Evolutionary conservation across 805 yeast genomes (phyloP), one percentile per base, ranked within the genome.

Genomic region (Wickerhamomyces strasburgensis): DNA sequence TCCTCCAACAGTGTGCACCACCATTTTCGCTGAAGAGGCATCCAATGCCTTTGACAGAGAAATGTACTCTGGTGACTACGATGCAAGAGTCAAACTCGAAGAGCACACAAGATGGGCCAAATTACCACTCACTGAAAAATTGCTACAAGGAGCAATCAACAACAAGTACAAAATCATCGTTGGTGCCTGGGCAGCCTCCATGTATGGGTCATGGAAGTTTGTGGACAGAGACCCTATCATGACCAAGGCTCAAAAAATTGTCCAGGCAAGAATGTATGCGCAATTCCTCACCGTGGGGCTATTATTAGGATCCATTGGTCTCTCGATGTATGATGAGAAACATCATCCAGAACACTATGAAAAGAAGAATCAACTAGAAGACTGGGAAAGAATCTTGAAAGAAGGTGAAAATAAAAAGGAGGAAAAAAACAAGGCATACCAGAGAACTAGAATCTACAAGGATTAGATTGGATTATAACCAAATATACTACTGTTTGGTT

Each of bases 231-330:
- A 86, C 58, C 80, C 78, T 46, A 65, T 78, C 56, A 73, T 86
- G 81, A 74, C 85, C 37, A 72, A 69, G 46, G 64, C 93, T 5
- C 95, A 86, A 64, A 86, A 84, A 59, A 75, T 84, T 33, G 93
- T 83, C 24, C 89, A 82, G 57, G 94, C 94, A 23, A 79, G 95
- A 73, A 85, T 85, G 84, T 85, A 85, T 56, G 95, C 95, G 9
- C 95, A 86, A 61, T 84, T 82, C 46, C 62, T 84, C 37, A 83
- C 95, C 2, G 88, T 86, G 37, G 72, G 73, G 9, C 63, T 85
- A 43, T 63, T 85, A 46, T 60, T 85, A 37, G 87, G 79, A 16
- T 76, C 93, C 0, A 72, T 86, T 52, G 78, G 78, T 35, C 62
- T 80, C 47, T 68, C 80, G 31, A 71, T 78, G 61, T 80, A 76